Evolutionary conservation across 768 basidiomycete genomes (phyloP), one percentile per base, ranked within the genome.

Genomic region (Nevesoporus exiguus): DNA sequence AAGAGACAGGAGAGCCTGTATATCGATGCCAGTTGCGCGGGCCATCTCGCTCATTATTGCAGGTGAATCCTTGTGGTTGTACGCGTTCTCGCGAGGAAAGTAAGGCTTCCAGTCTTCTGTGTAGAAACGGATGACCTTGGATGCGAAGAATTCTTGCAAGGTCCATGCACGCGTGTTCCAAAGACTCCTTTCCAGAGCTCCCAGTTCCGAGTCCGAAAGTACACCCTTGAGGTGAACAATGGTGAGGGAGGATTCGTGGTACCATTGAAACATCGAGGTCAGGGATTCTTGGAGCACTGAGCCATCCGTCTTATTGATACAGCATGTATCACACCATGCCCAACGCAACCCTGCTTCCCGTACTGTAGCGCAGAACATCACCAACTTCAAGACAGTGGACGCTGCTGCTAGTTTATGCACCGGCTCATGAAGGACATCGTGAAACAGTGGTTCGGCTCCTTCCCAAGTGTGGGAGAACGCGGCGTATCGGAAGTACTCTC

Each of bases 111-210:
- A 68, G 34, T 68, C 52, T 36, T 56, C 37, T 8, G 54, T 55
- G 49, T 64, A 68, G 51, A 68, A 68, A 9, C 50, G 61, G 21
- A 68, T 56, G 4, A 49, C 42, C 19, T 15, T 39, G 3, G 67
- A 61, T 3, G 67, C 67, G 2, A 68, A 49, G 36, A 54, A 65
- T 50, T 64, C 63, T 44, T 62, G 63, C 22, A 56, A 17, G 3
- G 62, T 61, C 63, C 54, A 66, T 19, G 55, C 65, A 39, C 65
- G 60, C 29, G 30, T 46, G 42, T 65, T 69, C 67, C 67, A 68
- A n/a, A n/a, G n/a, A n/a, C n/a, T n/a, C n/a, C n/a, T n/a, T n/a
- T n/a, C n/a, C n/a, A n/a, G n/a, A n/a, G n/a, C n/a, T n/a, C n/a
- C n/a, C n/a, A n/a, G n/a, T n/a, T n/a, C n/a, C n/a, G n/a, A n/a